Evolutionary conservation across 345 rosid genomes (phyloP).

Genomic region (Dipteronia sinensis): DNA sequence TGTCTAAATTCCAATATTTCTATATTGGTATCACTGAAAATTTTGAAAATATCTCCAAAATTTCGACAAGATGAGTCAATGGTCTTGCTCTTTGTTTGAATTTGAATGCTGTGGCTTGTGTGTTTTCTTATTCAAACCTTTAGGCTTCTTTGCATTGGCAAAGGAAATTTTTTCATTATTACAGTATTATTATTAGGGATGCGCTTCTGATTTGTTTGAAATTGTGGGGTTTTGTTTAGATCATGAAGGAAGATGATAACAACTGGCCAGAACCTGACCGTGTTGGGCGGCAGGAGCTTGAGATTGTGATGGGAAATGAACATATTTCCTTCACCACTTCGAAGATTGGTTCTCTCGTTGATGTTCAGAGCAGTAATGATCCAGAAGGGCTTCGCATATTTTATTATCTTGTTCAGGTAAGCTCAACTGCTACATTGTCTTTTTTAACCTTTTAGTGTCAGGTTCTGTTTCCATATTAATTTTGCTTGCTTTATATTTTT

Average conservation of each 20-base stretch:
- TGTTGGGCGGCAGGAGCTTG: slow-evolving; percentile 94
- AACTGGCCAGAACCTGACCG: slow-evolving; percentile 99
- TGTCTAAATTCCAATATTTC: neutral
- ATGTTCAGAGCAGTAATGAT: slow-evolving; percentile 91
- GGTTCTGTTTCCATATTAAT: neutral
- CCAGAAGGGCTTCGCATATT: slow-evolving; percentile 99
- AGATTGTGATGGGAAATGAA: slow-evolving; percentile 97
- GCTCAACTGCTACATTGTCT: slow-evolving; percentile 8
- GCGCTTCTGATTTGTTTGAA: neutral
- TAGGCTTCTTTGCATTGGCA: neutral
- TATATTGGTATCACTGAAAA: too few species aligned
- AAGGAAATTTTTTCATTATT: neutral
- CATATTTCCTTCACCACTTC: slow-evolving; percentile 95
- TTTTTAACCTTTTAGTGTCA: neutral
- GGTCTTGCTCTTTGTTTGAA: neutral
- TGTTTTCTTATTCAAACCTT: neutral
- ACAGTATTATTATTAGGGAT: neutral
- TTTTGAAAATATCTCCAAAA: too few species aligned
- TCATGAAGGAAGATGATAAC: slow-evolving; percentile 97
- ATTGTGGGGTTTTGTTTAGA: slow-evolving; percentile 41
- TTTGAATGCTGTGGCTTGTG: neutral
- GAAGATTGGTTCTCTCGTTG: slow-evolving; percentile 98
- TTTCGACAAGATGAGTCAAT: neutral
- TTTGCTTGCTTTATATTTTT: neutral
- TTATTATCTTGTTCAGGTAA: slow-evolving; percentile 99